These are phyloP conservation scores for Paramecium primaurelia DNA, from an alignment of 73 alveolate species.

Conservation along the genomic window DNA sequence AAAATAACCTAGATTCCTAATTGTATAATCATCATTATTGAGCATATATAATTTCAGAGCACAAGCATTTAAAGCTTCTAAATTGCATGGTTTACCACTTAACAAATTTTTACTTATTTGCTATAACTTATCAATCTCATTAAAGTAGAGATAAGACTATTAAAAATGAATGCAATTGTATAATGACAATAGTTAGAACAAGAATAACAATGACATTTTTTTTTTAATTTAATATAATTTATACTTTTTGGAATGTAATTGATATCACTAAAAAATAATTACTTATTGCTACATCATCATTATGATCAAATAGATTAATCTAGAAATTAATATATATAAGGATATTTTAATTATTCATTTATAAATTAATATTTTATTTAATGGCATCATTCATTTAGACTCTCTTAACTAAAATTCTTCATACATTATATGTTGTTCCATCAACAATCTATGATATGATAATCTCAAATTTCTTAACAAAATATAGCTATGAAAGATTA, in stretches of 20 bases:
- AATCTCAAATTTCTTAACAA: slow-evolving; percentile 28
- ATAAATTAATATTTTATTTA: not conserved
- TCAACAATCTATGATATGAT: slow-evolving; percentile 17
- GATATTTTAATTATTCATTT: too few relatives aligned
- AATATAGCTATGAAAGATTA: slow-evolving; percentile 27
- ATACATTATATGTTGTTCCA: not conserved
- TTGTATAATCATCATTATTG: not conserved
- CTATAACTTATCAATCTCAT: not conserved
- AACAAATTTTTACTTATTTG: not conserved
- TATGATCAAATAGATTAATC: not conserved
- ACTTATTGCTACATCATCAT: not conserved
- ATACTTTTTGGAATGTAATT: not conserved
- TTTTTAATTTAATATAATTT: not conserved
- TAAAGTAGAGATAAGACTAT: not conserved
- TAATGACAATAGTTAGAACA: not conserved
- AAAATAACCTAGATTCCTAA: not conserved
- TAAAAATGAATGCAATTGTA: not conserved
- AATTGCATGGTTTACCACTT: not conserved
- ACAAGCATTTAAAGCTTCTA: not conserved
- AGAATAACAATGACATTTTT: not conserved
- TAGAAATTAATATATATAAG: not conserved
- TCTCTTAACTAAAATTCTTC: not conserved
- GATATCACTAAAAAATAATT: not conserved
- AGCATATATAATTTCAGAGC: not conserved
- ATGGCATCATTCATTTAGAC: not conserved